phyloP scores from a whole-genome alignment of 768 basidiomycete species.

The Sarcomyxa edulis region DNA sequence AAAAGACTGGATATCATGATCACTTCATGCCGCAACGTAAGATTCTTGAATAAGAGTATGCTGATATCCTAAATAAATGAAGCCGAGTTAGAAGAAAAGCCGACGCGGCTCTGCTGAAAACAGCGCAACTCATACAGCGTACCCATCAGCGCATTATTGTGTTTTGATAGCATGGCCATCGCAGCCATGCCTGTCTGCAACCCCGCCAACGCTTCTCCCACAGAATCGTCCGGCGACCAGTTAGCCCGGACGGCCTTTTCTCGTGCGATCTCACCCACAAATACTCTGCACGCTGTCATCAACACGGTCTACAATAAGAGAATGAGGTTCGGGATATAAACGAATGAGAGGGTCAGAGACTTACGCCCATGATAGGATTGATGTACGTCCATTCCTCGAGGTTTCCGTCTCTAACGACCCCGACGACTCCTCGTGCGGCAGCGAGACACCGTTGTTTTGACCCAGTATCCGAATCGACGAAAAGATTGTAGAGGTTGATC shows the following conservation, averaged over 20 bases:
- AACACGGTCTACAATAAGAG: slow-evolving; percentile 32
- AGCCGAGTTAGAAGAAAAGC: not conserved
- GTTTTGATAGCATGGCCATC: slow-evolving; percentile 38
- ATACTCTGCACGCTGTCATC: slow-evolving; percentile 40
- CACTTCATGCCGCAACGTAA: no score
- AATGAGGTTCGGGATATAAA: slow-evolving; percentile 4
- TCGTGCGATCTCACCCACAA: slow-evolving; percentile 38
- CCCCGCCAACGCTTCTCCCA: slow-evolving; percentile 26
- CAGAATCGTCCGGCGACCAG: slow-evolving; percentile 22
- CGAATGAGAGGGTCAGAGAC: slow-evolving; percentile 15
- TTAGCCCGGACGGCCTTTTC: slow-evolving; percentile 14
- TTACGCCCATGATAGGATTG: slow-evolving; percentile 48
- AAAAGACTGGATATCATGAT: no score
- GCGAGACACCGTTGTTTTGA: slow-evolving; percentile 39
- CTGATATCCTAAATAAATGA: slow-evolving; percentile 32
- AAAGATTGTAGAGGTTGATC: slow-evolving; percentile 48
- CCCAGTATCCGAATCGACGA: slow-evolving; percentile 33
- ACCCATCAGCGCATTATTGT: slow-evolving; percentile 41
- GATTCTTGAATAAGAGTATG: slow-evolving; percentile 41
- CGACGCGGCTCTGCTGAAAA: slow-evolving; percentile 10
- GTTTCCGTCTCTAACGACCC: slow-evolving; percentile 21
- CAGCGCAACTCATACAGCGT: no score
- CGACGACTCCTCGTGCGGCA: slow-evolving; percentile 39
- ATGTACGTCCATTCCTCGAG: slow-evolving; percentile 33
- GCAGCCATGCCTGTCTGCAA: slow-evolving; percentile 9